Percentiles rank a stretch among this genome's conserved stretches.
Evolutionary conservation across 495 filamentous ascomycete species (phyloP).

Genomic region (Polyplosphaeria fusca): DNA sequence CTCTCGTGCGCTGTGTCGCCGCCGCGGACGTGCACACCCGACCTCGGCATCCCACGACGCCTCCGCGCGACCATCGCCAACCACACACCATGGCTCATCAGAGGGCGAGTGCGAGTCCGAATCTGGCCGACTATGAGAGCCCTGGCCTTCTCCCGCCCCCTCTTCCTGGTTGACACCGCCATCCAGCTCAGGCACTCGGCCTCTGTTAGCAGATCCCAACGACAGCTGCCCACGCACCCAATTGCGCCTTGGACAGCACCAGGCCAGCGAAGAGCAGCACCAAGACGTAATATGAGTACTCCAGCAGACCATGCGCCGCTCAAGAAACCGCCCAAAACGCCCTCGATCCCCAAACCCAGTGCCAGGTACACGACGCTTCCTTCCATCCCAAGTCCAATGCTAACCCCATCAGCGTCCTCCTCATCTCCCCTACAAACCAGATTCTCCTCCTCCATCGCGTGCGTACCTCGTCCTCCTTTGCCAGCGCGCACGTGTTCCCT

Average conservation of each 20-base stretch:
- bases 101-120: not conserved
- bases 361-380: constrained; percentile 44
- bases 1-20: constrained; percentile 9
- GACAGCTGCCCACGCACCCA: not conserved
- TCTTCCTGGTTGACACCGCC: not conserved
- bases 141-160: not conserved
- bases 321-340: constrained; percentile 28
- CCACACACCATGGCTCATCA: constrained; percentile 17
- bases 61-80: constrained; percentile 21
- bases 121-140: constrained; percentile 21
- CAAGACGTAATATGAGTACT: constrained; percentile 16
- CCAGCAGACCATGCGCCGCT: constrained; percentile 26
- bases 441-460: constrained; percentile 86
- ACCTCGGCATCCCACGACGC: constrained; percentile 20
- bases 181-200: not conserved
- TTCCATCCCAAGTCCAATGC: constrained; percentile 15
- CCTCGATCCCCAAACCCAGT: constrained; percentile 37
- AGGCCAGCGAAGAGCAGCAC: not conserved
- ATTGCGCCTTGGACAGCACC: not conserved
- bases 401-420: constrained; percentile 61
- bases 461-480: constrained; percentile 73
- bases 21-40: constrained; percentile 2
- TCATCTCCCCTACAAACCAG: constrained; percentile 81
- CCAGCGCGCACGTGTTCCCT: constrained; percentile 93
- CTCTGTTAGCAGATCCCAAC: not conserved